phyloP scores from a whole-genome alignment of 2,329 filamentous ascomycete species.

The Capronia americana region DNA sequence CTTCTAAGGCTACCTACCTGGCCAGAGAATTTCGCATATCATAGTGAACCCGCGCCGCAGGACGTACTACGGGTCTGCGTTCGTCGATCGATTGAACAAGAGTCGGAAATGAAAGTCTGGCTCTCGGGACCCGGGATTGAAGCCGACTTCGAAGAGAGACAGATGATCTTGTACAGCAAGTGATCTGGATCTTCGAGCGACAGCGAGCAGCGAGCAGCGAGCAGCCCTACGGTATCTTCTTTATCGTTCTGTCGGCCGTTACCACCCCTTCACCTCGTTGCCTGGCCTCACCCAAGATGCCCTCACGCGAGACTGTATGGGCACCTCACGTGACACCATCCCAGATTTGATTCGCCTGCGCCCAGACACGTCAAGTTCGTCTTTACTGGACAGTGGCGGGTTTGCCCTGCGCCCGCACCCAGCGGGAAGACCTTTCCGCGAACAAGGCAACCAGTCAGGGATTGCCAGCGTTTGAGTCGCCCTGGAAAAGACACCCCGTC shows the following conservation, averaged over 20 bases:
- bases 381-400: neutral
- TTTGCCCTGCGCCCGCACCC: neutral
- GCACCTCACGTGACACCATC: neutral
- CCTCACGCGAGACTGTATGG: neutral
- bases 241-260: neutral
- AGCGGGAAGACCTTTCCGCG: neutral
- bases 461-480: neutral
- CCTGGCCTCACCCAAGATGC: neutral
- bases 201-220: neutral
- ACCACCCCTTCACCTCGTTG: neutral
- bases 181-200: neutral
- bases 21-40: neutral
- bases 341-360: neutral
- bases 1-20: neutral
- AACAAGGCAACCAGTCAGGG: neutral
- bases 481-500: neutral
- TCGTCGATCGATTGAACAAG: neutral
- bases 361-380: neutral
- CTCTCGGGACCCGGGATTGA: neutral
- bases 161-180: neutral
- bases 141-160: neutral
- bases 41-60: neutral
- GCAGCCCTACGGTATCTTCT: neutral
- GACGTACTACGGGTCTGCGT: neutral
- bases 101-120: neutral